phyloP scores from a whole-genome alignment of 1,284 basidiomycete genomes.

The Ustilago loliicola region DNA sequence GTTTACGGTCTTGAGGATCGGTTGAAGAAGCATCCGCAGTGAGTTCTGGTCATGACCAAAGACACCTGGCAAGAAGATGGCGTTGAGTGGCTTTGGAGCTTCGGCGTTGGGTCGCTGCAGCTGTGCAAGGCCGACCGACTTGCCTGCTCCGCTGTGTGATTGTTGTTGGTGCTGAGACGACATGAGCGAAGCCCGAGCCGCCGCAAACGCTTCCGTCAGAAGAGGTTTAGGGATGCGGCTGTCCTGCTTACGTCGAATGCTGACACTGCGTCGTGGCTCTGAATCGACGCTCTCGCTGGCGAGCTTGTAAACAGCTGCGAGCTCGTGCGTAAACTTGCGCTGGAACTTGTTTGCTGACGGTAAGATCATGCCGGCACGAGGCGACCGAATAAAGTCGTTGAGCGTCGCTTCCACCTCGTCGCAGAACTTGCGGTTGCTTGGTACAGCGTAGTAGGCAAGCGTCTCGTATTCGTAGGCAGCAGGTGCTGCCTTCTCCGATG shows the following conservation, averaged over 20 bases:
- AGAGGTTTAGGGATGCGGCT: slow-evolving; percentile 60
- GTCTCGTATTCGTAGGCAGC: slow-evolving; percentile 50
- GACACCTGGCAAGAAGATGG: slow-evolving; percentile 55
- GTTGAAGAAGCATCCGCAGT: slow-evolving; percentile 46
- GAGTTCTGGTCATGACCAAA: slow-evolving; percentile 62
- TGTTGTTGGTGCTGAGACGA: slow-evolving; percentile 33
- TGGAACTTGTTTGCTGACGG: slow-evolving; percentile 55
- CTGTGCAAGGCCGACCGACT: slow-evolving; percentile 51
- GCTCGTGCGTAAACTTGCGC: slow-evolving; percentile 62
- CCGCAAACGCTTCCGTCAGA: slow-evolving; percentile 56
- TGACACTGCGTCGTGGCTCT: slow-evolving; percentile 61
- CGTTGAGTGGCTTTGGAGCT: slow-evolving; percentile 55
- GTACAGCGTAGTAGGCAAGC: slow-evolving; percentile 55
- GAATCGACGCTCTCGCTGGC: slow-evolving; percentile 59
- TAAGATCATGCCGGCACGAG: slow-evolving; percentile 59
- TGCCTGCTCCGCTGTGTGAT: slow-evolving; percentile 7
- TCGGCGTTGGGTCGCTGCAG: slow-evolving; percentile 42
- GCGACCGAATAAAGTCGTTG: slow-evolving; percentile 67
- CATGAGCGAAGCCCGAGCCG: slow-evolving; percentile 37
- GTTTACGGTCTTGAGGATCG: slow-evolving; percentile 37
- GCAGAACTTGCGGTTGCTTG: slow-evolving; percentile 56
- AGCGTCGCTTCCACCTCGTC: slow-evolving; percentile 62
- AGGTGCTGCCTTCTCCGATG: slow-evolving; percentile 45
- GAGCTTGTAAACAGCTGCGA: slow-evolving; percentile 60
- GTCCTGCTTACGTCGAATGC: slow-evolving; percentile 60